Evolutionary conservation across 1,139 yeast species (phyloP).

Genomic region (Magnusiomyces magnusii): DNA sequence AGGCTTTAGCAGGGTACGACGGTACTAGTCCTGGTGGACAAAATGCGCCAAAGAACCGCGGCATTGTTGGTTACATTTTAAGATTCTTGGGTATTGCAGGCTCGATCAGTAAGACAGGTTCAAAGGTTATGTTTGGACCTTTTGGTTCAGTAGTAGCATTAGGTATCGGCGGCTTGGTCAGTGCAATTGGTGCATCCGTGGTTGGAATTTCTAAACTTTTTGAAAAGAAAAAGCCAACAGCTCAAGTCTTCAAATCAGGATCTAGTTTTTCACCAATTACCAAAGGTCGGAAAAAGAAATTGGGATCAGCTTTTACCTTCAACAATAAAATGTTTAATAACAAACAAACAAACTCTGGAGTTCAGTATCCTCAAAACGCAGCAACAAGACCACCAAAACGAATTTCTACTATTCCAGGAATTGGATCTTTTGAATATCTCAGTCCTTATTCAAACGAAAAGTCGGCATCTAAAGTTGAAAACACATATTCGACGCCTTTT

Average conservation of each 20-base stretch:
- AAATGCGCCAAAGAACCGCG: background rate
- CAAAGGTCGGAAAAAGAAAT: background rate
- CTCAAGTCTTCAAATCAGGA: background rate
- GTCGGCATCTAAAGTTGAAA: background rate
- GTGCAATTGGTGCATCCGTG: background rate
- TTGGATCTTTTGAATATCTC: background rate
- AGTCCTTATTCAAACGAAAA: background rate
- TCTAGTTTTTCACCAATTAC: background rate
- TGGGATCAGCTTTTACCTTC: background rate
- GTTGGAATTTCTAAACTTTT: background rate
- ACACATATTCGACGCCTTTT: background rate
- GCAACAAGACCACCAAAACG: background rate
- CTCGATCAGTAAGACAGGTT: background rate
- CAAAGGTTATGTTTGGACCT: background rate
- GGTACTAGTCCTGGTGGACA: slow-evolving; percentile 1
- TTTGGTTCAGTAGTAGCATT: background rate
- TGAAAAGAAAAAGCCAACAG: background rate
- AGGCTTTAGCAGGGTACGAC: background rate
- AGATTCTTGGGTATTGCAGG: background rate
- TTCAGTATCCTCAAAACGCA: background rate
- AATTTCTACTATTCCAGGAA: background rate
- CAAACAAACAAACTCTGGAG: background rate
- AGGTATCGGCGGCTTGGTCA: background rate
- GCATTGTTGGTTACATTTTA: background rate
- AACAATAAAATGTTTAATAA: background rate